Evolutionary conservation across 768 basidiomycete species (phyloP).

Genomic region (Leccinum barrowsii): DNA sequence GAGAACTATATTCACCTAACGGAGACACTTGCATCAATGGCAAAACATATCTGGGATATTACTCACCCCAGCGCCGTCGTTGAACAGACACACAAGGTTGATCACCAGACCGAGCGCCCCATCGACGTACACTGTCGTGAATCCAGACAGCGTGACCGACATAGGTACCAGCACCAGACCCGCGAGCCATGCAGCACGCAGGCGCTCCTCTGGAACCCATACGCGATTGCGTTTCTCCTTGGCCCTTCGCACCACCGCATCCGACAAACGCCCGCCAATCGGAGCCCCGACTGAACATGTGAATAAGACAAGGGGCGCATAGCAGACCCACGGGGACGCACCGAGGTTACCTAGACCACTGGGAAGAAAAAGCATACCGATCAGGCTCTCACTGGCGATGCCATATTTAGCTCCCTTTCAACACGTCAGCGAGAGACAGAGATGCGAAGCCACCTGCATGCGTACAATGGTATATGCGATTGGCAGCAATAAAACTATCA

Average conservation of each 20-base stretch:
- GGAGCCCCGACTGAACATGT: conserved; percentile 51
- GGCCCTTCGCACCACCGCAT: conserved; percentile 47
- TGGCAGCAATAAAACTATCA: conserved; percentile 49
- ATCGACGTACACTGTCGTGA: conserved; percentile 47
- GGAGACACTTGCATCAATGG: background rate
- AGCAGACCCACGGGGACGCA: conserved; percentile 1
- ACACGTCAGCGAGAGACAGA: background rate
- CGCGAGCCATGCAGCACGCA: conserved; percentile 49
- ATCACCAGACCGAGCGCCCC: conserved; percentile 48
- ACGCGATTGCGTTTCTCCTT: conserved; percentile 46
- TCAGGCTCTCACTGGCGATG: conserved; percentile 18
- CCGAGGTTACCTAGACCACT: conserved; percentile 26
- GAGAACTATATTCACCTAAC: conserved; percentile 54
- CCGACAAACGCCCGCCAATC: conserved; percentile 57
- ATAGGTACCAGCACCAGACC: conserved; percentile 50
- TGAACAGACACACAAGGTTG: conserved; percentile 54
- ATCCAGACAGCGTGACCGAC: conserved; percentile 45
- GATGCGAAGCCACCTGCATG: background rate
- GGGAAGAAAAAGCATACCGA: conserved; percentile 27
- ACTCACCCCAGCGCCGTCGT: conserved; percentile 63
- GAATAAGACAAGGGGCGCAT: background rate
- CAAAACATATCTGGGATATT: background rate
- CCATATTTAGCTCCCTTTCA: conserved; percentile 44
- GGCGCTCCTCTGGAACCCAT: conserved; percentile 69
- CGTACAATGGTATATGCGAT: conserved; percentile 65